Evolutionary conservation across 805 yeast genomes (phyloP).

Genomic region (Zygoascus ofunaensis): DNA sequence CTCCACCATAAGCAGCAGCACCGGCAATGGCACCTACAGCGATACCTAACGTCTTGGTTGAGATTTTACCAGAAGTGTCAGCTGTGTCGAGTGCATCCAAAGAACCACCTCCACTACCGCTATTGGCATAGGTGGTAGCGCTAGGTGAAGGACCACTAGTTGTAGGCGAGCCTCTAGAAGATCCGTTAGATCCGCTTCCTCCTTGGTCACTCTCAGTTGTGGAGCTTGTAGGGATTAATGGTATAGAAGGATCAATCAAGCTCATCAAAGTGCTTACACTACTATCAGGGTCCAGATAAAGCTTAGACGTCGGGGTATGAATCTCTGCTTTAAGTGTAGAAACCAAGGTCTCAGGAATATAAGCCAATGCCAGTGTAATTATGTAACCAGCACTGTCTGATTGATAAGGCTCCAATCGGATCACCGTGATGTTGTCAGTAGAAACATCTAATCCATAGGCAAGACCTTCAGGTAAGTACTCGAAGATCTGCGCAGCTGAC

Average conservation of each 20-base stretch:
- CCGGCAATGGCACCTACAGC: slow-evolving; percentile 81
- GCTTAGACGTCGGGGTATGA: slow-evolving; percentile 40
- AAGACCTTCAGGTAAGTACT: slow-evolving; percentile 71
- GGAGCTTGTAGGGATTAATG: slow-evolving; percentile 26
- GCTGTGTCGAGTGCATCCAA: slow-evolving; percentile 23
- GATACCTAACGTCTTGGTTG: slow-evolving; percentile 57
- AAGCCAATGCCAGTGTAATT: slow-evolving; percentile 82
- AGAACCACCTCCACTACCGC: slow-evolving; percentile 23
- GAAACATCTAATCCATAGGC: slow-evolving; percentile 46
- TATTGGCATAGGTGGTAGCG: slow-evolving; percentile 2
- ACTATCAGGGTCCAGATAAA: slow-evolving; percentile 47
- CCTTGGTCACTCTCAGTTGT: slow-evolving; percentile 9
- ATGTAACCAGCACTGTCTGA: slow-evolving; percentile 49
- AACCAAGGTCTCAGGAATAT: slow-evolving; percentile 55
- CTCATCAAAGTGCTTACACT: slow-evolving; percentile 50
- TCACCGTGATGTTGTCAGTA: slow-evolving; percentile 43
- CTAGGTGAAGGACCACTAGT: slow-evolving; percentile 1
- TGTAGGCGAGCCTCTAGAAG: slow-evolving; percentile 13
- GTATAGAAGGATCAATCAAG: slow-evolving; percentile 66
- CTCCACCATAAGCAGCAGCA: slow-evolving; percentile 52
- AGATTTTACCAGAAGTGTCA: slow-evolving; percentile 23
- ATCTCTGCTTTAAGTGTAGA: slow-evolving; percentile 42
- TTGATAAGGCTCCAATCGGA: slow-evolving; percentile 66
- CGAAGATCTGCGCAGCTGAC: slow-evolving; percentile 76
- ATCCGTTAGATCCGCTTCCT: slow-evolving; percentile 23